These are phyloP conservation scores for Saccharomycopsis olivae DNA, from an alignment of 805 yeast genomes.

Conservation along the genomic window DNA sequence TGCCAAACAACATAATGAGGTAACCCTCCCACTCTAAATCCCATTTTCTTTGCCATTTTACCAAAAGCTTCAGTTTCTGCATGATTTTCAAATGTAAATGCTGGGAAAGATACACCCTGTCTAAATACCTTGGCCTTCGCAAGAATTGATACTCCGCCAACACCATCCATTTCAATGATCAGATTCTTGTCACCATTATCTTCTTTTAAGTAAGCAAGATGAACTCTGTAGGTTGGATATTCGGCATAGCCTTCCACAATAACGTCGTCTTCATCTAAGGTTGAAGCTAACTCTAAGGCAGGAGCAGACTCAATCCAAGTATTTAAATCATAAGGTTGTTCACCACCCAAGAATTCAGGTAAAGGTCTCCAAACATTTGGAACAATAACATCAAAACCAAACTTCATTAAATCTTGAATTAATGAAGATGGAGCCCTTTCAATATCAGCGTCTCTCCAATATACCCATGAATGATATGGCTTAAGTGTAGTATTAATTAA, in stretches of 20 bases:
- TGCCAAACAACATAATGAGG: constrained; percentile 91
- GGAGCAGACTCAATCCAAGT: constrained; percentile 90
- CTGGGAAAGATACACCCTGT: constrained; percentile 76
- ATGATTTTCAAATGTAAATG: constrained; percentile 73
- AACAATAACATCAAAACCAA: constrained; percentile 58
- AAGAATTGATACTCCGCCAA: constrained; percentile 77
- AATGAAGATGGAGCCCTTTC: constrained; percentile 75
- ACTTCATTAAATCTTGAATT: constrained; percentile 62
- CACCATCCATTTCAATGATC: constrained; percentile 68
- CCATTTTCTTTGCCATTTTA: constrained; percentile 69
- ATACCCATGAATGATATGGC: constrained; percentile 85
- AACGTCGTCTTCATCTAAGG: constrained; percentile 68
- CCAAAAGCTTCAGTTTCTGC: constrained; percentile 89
- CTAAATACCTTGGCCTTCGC: constrained; percentile 68
- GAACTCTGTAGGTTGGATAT: constrained; percentile 79
- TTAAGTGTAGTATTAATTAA: constrained; percentile 59
- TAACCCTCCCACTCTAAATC: constrained; percentile 74
- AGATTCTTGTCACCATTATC: constrained; percentile 50
- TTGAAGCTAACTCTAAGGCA: constrained; percentile 55
- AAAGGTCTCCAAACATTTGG: constrained; percentile 97
- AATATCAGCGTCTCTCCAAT: constrained; percentile 83
- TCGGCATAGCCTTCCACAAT: constrained; percentile 85
- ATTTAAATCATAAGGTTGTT: constrained; percentile 92
- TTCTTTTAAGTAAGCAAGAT: constrained; percentile 62
- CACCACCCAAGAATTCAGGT: constrained; percentile 81